Percentiles rank a stretch among this genome's conserved stretches.
Evolutionary conservation across 345 rosid species (phyloP).

Genomic region (Eucalyptus guilfoylei): DNA sequence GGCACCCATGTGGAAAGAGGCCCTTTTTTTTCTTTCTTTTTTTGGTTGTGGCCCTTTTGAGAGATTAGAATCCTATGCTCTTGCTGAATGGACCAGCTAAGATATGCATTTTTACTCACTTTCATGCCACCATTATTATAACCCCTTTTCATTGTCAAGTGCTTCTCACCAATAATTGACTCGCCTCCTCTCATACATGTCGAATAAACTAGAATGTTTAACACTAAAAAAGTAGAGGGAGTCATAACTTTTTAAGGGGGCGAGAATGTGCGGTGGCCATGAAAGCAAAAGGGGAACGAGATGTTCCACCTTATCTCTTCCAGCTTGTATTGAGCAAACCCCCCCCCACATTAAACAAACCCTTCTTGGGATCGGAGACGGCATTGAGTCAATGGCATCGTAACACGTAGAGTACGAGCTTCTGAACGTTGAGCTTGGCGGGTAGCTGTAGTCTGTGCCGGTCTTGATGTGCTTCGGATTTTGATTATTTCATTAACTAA

Average conservation of each 20-base stretch:
- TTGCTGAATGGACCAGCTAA: background rate
- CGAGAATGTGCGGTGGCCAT: background rate
- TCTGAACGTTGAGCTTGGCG: background rate
- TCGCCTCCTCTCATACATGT: background rate
- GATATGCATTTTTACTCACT: background rate
- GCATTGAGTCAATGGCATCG: background rate
- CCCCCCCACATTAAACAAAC: background rate
- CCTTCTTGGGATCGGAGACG: background rate
- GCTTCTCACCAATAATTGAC: background rate
- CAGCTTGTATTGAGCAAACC: background rate
- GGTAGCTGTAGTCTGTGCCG: background rate
- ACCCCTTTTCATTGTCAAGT: background rate
- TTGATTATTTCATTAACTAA: background rate
- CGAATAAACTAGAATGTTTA: background rate
- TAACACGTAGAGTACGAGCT: background rate
- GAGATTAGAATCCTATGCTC: background rate
- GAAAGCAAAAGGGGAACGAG: background rate
- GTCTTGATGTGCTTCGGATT: background rate
- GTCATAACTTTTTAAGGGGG: background rate
- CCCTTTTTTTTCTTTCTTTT: background rate
- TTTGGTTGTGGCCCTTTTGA: background rate
- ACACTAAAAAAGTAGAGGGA: background rate
- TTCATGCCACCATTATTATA: background rate
- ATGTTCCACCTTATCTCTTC: background rate
- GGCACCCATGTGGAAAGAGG: background rate